Conservation (phyloP, 1,284 basidiomycete genomes). For the Pseudozyma tsukubaensis region DNA sequence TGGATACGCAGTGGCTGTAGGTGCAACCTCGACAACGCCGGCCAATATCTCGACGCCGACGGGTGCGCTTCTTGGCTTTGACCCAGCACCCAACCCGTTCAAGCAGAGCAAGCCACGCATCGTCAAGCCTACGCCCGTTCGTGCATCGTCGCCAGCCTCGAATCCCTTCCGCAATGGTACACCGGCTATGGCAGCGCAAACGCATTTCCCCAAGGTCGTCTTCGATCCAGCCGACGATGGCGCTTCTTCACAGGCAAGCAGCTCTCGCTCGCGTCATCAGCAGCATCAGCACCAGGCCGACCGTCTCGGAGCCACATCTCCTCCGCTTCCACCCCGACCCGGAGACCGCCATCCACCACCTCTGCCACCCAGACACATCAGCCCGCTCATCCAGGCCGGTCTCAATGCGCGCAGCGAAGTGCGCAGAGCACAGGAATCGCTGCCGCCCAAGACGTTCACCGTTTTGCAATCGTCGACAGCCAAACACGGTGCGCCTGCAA, state of each 20-base stretch:
- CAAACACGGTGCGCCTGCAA: conserved; percentile 32
- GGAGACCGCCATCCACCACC: conserved; percentile 54
- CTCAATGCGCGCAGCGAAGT: conserved; percentile 65
- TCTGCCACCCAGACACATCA: conserved; percentile 62
- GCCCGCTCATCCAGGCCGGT: conserved; percentile 67
- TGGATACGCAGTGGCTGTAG: conserved; percentile 41
- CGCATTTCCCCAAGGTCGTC: conserved; percentile 44
- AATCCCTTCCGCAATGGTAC: conserved; percentile 53
- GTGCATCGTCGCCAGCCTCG: conserved; percentile 53
- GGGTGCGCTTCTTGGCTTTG: conserved; percentile 54
- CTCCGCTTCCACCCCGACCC: conserved; percentile 51
- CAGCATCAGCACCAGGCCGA: conserved; percentile 34
- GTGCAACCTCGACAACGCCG: conserved; percentile 28
- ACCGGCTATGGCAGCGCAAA: conserved; percentile 36
- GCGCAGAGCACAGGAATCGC: conserved; percentile 57
- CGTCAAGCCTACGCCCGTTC: conserved; percentile 61
- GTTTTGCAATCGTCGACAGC: conserved; percentile 61
- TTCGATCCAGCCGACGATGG: conserved; percentile 40
- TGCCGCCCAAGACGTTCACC: conserved; percentile 67
- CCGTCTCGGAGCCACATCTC: conserved; percentile 42
- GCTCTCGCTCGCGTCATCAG: conserved; percentile 37
- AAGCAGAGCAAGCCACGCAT: conserved; percentile 64
- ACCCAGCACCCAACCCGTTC: conserved; percentile 62
- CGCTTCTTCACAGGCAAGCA: conserved; percentile 42
- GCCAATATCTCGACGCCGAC: conserved; percentile 39